Percentiles rank a stretch among this genome's conserved stretches.
These are phyloP conservation scores for Phytopythium delawarense DNA, from an alignment of 352 stramenopile genomes.

Conservation along the genomic window DNA sequence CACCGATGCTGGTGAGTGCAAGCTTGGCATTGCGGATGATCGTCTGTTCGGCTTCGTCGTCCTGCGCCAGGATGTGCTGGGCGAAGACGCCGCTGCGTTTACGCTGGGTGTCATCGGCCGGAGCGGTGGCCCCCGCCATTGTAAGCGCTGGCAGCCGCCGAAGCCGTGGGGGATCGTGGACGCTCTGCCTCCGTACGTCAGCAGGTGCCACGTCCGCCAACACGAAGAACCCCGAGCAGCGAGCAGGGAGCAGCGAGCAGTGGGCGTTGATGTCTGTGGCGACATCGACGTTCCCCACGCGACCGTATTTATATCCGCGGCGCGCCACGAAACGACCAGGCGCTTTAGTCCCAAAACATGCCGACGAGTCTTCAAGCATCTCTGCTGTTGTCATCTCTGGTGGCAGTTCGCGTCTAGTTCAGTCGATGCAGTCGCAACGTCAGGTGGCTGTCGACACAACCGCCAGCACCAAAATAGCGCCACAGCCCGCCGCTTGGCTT, in stretches of 20 bases:
- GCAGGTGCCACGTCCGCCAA: neutral
- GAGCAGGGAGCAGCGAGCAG: neutral
- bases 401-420: too few relatives aligned
- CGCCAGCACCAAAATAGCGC: neutral
- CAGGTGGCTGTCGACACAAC: too few relatives aligned
- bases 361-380: too few relatives aligned
- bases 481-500: neutral
- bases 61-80: conserved; percentile 11
- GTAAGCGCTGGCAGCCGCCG: neutral
- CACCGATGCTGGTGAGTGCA: conserved; percentile 16
- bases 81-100: conserved; percentile 14
- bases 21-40: conserved; percentile 20
- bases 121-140: neutral
- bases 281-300: neutral
- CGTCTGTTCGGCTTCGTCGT: conserved; percentile 14
- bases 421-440: too few relatives aligned
- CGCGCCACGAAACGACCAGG: neutral
- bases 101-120: neutral
- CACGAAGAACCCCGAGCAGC: neutral
- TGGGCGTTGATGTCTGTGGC: neutral
- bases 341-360: neutral
- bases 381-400: too few relatives aligned
- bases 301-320: neutral
- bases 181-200: neutral
- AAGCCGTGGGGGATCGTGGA: neutral